Base-by-base conservation (phyloP, 352 stramenopile genomes). In the Globisporangium solare region DNA sequence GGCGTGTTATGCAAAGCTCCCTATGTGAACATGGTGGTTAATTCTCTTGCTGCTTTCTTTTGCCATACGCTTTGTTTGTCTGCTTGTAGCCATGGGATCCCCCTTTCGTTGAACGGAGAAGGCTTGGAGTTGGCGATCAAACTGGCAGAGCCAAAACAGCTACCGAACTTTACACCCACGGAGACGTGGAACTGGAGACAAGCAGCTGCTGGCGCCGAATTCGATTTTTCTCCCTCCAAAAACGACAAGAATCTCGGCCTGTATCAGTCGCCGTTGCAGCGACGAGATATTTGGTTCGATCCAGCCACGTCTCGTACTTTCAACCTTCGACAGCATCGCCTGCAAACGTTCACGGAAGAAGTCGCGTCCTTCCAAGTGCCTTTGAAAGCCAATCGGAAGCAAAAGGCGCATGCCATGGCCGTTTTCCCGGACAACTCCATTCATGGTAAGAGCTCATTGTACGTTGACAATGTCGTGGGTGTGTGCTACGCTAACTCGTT, bases 331-430 rank as follows among this genome's bases (percentile, higher is more conserved):
- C 76, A 86, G 31, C 74, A 88, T 37, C 81, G 81, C 20, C 51
- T 75, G 13, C 60, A 87, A 32, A 51, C 63, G 10, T 91, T 91
- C 51, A 83, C 73, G 0, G 81, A 91, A 52, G 62, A 88, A 48
- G 49, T 91, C 0, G 69, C 76, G n/a, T 89, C 81, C 17, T 86
- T 87, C 52, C 54, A 71, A 13, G 76, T 88, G 1, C 81, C 81
- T 11, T 51, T 91, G 17, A 83, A 79, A 46, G 73, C 53, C 8
- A 80, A 83, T 43, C 68, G 67, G 8, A 78, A 78, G 39, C 81
- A 91, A 61, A 66, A 63, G 41, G 74, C 76, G 12, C 67, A 81
- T n/a, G 65, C 61, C 7, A 74, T 91, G 61, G 61, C 65, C 2
- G 66, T 81, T 2, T 74, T 85, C n/a, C 73, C 73, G 0, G 77